Percentiles rank a stretch among this genome's conserved stretches.
These are phyloP conservation scores for Hymenoscyphus fraxineus DNA, from an alignment of 2,329 filamentous ascomycete genomes.

Conservation along the genomic window DNA sequence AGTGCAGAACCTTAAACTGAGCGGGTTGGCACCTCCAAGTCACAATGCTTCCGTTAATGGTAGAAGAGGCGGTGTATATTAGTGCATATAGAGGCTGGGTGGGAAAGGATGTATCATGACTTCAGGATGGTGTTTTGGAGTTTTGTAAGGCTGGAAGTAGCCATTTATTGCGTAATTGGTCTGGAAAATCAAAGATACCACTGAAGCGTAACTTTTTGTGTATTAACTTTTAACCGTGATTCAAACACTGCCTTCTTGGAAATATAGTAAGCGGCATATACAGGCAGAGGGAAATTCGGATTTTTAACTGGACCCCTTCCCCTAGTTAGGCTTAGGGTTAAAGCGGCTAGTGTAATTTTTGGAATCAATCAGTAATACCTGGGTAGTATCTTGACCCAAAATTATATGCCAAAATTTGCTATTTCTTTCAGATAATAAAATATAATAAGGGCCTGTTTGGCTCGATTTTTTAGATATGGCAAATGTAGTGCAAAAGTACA, in stretches of 20 bases:
- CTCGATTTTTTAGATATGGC: too few relatives aligned
- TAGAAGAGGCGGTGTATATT: conserved; percentile 30
- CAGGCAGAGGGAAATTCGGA: too few relatives aligned
- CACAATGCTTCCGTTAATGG: conserved; percentile 15
- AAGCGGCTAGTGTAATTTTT: too few relatives aligned
- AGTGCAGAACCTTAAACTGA: conserved; percentile 54
- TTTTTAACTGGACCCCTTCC: too few relatives aligned
- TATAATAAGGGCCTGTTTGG: too few relatives aligned
- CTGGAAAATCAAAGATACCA: conserved; percentile 11
- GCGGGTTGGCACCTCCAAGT: conserved; percentile 29
- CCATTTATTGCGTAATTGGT: not conserved
- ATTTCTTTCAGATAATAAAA: too few relatives aligned
- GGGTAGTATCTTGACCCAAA: too few relatives aligned
- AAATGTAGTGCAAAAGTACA: too few relatives aligned
- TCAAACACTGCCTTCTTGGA: not conserved
- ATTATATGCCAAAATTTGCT: too few relatives aligned
- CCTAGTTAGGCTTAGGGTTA: too few relatives aligned
- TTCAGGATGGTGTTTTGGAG: conserved; percentile 14
- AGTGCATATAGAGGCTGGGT: conserved; percentile 13
- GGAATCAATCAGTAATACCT: too few relatives aligned
- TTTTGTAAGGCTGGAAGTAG: conserved; percentile 1
- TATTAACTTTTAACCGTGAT: not conserved
- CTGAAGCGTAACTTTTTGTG: not conserved
- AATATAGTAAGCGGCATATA: not conserved
- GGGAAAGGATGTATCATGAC: conserved; percentile 10